Conservation (phyloP, 108 stramenopile genomes). For the Discostella stelligeroides region DNA sequence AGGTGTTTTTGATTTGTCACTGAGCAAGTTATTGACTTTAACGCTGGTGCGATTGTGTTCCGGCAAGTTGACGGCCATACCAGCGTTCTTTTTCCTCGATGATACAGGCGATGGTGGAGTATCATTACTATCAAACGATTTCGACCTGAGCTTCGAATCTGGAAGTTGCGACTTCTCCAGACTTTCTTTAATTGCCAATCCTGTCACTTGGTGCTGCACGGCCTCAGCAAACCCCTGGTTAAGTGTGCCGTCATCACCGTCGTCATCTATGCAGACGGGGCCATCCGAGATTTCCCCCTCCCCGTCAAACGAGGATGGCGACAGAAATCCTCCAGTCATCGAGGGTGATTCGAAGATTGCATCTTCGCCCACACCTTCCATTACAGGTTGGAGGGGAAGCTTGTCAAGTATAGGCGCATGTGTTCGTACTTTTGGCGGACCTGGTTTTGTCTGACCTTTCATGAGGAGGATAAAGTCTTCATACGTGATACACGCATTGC, state of each 20-base stretch:
- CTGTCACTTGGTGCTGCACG: conserved; percentile 32
- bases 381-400: conserved; percentile 18
- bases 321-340: conserved; percentile 30
- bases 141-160: conserved; percentile 24
- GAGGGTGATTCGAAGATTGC: not conserved
- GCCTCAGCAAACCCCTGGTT: conserved; percentile 45
- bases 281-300: conserved; percentile 19
- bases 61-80: conserved; percentile 42
- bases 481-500: conserved; percentile 51
- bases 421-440: conserved; percentile 6
- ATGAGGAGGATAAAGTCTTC: conserved; percentile 68
- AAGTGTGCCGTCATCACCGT: conserved; percentile 26
- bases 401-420: conserved; percentile 7
- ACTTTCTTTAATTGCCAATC: conserved; percentile 32
- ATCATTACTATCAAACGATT: conserved; percentile 38
- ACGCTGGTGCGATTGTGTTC: conserved; percentile 25
- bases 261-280: conserved; percentile 43
- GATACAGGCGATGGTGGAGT: not conserved
- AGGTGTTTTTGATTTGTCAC: conserved; percentile 46
- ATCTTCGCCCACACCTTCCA: conserved; percentile 12
- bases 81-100: conserved; percentile 19
- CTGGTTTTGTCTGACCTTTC: conserved; percentile 60
- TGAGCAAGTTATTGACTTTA: conserved; percentile 21
- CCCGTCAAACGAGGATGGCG: conserved; percentile 29
- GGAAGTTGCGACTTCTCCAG: conserved; percentile 6